A percentile compares a stretch with the other conserved stretches of the same genome.
Conservation (phyloP, 2,329 filamentous ascomycete species). For the Apiospora hydei region DNA sequence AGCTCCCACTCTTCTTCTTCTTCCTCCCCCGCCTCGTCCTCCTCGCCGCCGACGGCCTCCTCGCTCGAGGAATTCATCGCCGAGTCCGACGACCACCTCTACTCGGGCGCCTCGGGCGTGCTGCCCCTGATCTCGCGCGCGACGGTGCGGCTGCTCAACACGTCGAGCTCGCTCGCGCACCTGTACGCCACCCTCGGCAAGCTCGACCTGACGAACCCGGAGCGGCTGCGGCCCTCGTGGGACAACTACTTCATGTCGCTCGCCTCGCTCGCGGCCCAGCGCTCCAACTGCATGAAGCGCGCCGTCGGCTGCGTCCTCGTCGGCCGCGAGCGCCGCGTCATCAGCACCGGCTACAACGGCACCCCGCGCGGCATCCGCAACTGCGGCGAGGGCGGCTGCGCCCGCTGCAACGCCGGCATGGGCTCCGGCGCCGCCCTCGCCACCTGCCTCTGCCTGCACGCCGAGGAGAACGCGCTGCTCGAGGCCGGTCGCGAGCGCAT, state of each 20-base stretch:
- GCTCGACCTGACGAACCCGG: constrained; percentile 78
- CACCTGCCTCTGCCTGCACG: constrained; percentile 96
- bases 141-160: constrained; percentile 86
- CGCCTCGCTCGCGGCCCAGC: constrained; percentile 87
- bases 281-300: constrained; percentile 98
- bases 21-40: constrained; percentile 17
- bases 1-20: background rate
- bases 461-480: constrained; percentile 94
- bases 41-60: constrained; percentile 31
- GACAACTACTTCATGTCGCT: constrained; percentile 98
- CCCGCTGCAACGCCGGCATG: constrained; percentile 80
- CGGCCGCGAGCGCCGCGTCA: constrained; percentile 78
- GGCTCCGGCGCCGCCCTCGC: constrained; percentile 75
- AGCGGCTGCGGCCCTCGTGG: constrained; percentile 88
- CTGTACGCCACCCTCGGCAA: constrained; percentile 76
- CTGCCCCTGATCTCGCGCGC: constrained; percentile 82
- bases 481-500: constrained; percentile 94
- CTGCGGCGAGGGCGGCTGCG: constrained; percentile 91
- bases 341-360: constrained; percentile 96
- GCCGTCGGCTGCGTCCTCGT: constrained; percentile 95
- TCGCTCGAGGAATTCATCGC: constrained; percentile 64
- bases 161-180: constrained; percentile 72
- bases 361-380: constrained; percentile 90
- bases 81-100: constrained; percentile 77
- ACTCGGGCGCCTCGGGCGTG: constrained; percentile 68